Conservation (phyloP, 2,329 filamentous ascomycete genomes). For the Xylariaceae sp. region DNA sequence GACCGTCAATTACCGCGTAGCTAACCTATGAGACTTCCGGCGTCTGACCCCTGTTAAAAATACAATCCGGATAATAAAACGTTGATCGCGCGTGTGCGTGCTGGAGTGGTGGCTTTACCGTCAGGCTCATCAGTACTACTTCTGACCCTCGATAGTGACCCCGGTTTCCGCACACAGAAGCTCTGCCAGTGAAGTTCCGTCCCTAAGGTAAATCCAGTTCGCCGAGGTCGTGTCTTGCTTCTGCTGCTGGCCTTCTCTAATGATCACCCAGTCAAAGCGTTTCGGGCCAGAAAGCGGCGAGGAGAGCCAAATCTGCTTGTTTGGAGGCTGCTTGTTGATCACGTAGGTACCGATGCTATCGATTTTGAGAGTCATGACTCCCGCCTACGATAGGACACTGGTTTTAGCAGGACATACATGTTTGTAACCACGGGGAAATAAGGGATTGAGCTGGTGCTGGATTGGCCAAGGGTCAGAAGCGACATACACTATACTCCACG, state of each 20-base stretch:
- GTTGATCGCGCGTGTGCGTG: background rate
- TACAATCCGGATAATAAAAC: background rate
- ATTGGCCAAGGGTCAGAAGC: background rate
- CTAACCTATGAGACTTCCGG: background rate
- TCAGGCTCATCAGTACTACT: background rate
- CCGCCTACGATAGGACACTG: slow-evolving; percentile 52
- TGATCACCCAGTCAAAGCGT: slow-evolving; percentile 82
- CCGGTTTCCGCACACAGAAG: slow-evolving; percentile 72
- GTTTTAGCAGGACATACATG: slow-evolving; percentile 7
- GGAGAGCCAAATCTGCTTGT: slow-evolving; percentile 95
- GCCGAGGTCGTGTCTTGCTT: slow-evolving; percentile 72
- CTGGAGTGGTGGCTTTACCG: background rate
- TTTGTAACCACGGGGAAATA: background rate
- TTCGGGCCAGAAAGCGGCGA: slow-evolving; percentile 89
- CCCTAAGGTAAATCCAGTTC: slow-evolving; percentile 82
- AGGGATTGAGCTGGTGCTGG: background rate
- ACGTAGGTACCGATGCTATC: slow-evolving; percentile 75
- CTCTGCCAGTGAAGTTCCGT: slow-evolving; percentile 69
- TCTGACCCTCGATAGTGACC: slow-evolving; percentile 41
- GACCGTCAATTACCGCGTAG: background rate
- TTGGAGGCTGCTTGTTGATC: slow-evolving; percentile 96
- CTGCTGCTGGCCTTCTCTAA: slow-evolving; percentile 66
- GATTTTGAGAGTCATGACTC: slow-evolving; percentile 73
- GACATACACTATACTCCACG: slow-evolving; percentile 78
- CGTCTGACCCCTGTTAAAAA: too few species aligned